Conservation (phyloP, 768 basidiomycete species). For the Gloeostereum incarnatum region DNA sequence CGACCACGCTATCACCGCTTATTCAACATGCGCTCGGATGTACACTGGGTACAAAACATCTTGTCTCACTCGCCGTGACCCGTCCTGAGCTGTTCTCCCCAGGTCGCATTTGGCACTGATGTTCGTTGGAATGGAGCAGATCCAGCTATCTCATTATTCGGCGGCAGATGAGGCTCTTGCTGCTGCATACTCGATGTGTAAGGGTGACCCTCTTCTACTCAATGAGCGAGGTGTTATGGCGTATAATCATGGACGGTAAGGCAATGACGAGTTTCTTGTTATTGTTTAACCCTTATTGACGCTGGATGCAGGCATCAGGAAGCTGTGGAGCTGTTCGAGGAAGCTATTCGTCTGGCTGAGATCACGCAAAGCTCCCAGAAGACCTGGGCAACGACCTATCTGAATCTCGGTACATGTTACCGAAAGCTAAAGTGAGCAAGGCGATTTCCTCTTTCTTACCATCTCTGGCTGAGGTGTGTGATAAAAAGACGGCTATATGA, state of each 20-base stretch:
- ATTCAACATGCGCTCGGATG: constrained; percentile 92
- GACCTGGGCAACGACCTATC: constrained; percentile 83
- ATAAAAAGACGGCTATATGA: constrained; percentile 30
- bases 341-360: constrained; percentile 73
- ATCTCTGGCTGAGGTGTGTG: constrained; percentile 2
- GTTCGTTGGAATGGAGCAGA: constrained; percentile 98
- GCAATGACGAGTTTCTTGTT: too few species aligned
- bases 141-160: constrained; percentile 72
- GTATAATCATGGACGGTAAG: constrained; percentile 78
- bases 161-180: constrained; percentile 85
- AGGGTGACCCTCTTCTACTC: constrained; percentile 79
- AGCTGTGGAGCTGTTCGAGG: constrained; percentile 64
- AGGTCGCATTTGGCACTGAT: constrained; percentile 94
- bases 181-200: constrained; percentile 74
- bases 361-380: constrained; percentile 79
- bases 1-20: constrained; percentile 96
- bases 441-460: background rate
- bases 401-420: constrained; percentile 88
- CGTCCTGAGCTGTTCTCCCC: background rate
- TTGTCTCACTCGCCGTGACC: background rate
- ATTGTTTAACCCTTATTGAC: too few species aligned
- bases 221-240: constrained; percentile 95
- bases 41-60: constrained; percentile 82
- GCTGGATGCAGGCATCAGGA: constrained; percentile 64
- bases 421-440: constrained; percentile 68